These are phyloP conservation scores for Rhizopogon vulgaris DNA, from an alignment of 768 basidiomycete genomes.

Conservation along the genomic window DNA sequence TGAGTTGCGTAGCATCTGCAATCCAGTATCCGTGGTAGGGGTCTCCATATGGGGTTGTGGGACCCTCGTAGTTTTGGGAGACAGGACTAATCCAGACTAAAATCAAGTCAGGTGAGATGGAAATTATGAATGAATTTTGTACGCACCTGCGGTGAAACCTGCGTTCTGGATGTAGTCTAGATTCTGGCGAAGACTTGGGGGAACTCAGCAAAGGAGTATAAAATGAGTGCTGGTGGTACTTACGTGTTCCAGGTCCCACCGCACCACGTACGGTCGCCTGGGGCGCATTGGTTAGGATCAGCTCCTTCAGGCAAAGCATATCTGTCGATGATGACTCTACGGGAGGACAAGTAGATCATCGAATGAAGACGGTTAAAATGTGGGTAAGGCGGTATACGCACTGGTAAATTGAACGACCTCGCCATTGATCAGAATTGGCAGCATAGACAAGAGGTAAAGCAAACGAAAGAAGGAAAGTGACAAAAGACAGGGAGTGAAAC, in stretches of 20 bases:
- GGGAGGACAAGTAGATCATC: background rate
- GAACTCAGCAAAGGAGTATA: background rate
- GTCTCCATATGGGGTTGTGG: constrained; percentile 67
- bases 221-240: constrained; percentile 8
- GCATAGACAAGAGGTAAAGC: constrained; percentile 32
- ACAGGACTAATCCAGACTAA: constrained; percentile 82
- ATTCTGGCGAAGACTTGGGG: constrained; percentile 52
- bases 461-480: constrained; percentile 20
- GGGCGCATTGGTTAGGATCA: constrained; percentile 48
- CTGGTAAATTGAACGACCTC: constrained; percentile 79
- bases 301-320: constrained; percentile 62
- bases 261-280: constrained; percentile 62
- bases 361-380: background rate
- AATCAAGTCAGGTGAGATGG: constrained; percentile 1
- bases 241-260: constrained; percentile 81
- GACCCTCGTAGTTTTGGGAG: constrained; percentile 70
- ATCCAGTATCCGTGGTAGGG: constrained; percentile 88
- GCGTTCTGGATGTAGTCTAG: constrained; percentile 83
- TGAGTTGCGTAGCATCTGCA: constrained; percentile 60
- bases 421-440: constrained; percentile 70
- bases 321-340: constrained; percentile 67
- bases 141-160: constrained; percentile 71
- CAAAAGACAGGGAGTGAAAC: constrained; percentile 7
- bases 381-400: constrained; percentile 20
- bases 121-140: background rate